Conservation (phyloP, 352 stramenopile species). For the Aphanomyces astaci region DNA sequence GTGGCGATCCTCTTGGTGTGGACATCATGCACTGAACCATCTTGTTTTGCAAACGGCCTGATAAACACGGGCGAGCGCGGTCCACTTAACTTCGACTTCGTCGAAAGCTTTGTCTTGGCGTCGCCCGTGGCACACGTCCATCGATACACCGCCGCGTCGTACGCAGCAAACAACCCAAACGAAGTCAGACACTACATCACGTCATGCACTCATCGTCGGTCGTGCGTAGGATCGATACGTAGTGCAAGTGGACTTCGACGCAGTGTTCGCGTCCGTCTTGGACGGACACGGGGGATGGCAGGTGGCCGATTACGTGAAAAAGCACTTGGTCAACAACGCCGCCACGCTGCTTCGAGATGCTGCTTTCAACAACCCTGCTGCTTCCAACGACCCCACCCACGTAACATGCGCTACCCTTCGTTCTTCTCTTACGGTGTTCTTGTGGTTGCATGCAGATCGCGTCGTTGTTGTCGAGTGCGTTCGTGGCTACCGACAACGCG, state of each 20-base stretch:
- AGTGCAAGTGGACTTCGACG: slow-evolving; percentile 61
- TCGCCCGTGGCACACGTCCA: neutral
- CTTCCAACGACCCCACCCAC: neutral
- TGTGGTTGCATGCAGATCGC: slow-evolving; percentile 26
- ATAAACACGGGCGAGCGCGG: no score
- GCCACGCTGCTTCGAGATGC: slow-evolving; percentile 37
- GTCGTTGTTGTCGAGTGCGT: slow-evolving; percentile 46
- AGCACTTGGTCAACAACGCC: slow-evolving; percentile 74
- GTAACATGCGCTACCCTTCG: slow-evolving; percentile 32
- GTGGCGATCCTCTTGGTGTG: no score
- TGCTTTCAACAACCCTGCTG: neutral
- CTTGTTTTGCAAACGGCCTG: no score
- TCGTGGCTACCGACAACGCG: slow-evolving; percentile 78
- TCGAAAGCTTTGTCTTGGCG: slow-evolving; percentile 1
- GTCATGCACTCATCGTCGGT: neutral
- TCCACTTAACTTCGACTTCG: neutral
- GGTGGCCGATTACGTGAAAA: slow-evolving; percentile 81
- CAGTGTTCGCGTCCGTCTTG: slow-evolving; percentile 81
- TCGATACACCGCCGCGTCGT: slow-evolving; percentile 26
- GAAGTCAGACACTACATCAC: slow-evolving; percentile 26
- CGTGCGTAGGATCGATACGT: slow-evolving; percentile 69
- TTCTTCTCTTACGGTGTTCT: slow-evolving; percentile 22
- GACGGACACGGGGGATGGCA: slow-evolving; percentile 92
- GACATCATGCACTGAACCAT: no score
- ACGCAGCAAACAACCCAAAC: slow-evolving; percentile 62